Conservation (phyloP, 148 eudicot species). For the Arctostaphylos glauca region DNA sequence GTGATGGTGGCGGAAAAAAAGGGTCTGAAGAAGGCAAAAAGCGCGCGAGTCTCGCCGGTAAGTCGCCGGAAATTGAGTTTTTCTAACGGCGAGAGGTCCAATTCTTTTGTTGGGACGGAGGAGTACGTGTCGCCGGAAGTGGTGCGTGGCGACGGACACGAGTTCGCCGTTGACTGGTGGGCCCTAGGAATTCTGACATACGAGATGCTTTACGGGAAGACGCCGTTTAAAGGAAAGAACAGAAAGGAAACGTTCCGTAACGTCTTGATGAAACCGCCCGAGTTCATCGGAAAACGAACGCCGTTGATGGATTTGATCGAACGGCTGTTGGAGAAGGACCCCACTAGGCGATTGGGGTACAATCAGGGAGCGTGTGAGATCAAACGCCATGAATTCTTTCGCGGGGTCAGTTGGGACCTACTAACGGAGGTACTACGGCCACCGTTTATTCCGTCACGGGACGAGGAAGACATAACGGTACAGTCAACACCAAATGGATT, state of each 20-base stretch:
- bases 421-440: conserved; percentile 67
- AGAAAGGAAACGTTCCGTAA: conserved; percentile 68
- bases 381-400: conserved; percentile 62
- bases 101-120: conserved; percentile 78
- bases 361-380: conserved; percentile 63
- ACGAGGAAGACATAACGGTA: conserved; percentile 19
- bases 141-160: conserved; percentile 69
- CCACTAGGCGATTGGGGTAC: conserved; percentile 59
- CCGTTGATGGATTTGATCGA: conserved; percentile 55
- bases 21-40: conserved; percentile 42
- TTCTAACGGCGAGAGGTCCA: conserved; percentile 42
- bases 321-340: conserved; percentile 69
- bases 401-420: conserved; percentile 72
- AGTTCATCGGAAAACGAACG: conserved; percentile 49
- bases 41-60: conserved; percentile 65
- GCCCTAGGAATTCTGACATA: conserved; percentile 65
- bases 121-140: conserved; percentile 90
- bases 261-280: conserved; percentile 42
- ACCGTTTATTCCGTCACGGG: conserved; percentile 58
- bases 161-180: conserved; percentile 91
- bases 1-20: neutral
- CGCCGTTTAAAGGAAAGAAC: conserved; percentile 76
- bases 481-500: conserved; percentile 23
- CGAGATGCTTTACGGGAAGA: conserved; percentile 82
- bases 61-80: conserved; percentile 33